Evolutionary conservation across 257 asterid genomes (phyloP), one percentile per base, ranked within the genome.

Genomic region (Solanum chiquidenum): DNA sequence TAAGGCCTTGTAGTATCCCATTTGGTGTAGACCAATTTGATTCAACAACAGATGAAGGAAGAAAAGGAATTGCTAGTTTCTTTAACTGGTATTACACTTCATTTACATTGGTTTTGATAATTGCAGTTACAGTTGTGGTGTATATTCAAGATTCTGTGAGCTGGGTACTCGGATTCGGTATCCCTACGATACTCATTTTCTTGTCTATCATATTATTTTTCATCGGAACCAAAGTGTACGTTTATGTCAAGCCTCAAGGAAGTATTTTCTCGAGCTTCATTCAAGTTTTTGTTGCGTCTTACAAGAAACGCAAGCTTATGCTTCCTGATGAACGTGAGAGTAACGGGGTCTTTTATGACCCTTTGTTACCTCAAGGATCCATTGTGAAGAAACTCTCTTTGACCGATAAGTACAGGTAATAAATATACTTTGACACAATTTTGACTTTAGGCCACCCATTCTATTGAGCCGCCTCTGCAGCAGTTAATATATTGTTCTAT

Each of bases 1-100:
- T 97, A 23, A 82, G 99, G 90, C 99, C 99, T 1, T 97, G 99
- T 93, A 97, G 96, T 88, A 88, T 97, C 25, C 99, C 99, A 0
- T 97, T 97, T 86, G 99, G 99, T 0, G 98, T 95, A 7, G 99
- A 97, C 77, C 99, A 95, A 46, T 97, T 97, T 33, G 99, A 97
- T 35, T 38, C 94, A 7, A 29, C 88, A 1, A 94, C 99, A 0
- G 93, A 90, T 7, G 93, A 93, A 76, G 99, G 99, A 9, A 86
- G 99, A 12, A 92, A 89, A 58, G 98, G 95, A 14, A 95, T 97
- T 68, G 92, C 90, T 84, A 95, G 99, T 37, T 97, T 93, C 90
- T 97, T 95, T 86, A 97, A 97, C 73, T 95, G 99, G 99, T 97
- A 95, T 23, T 97, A 97, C 92, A 91, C 95, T 34, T 86, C 98